Evolutionary conservation across 2,329 filamentous ascomycete genomes (phyloP).

Genomic region (Scedosporium aurantiacum): DNA sequence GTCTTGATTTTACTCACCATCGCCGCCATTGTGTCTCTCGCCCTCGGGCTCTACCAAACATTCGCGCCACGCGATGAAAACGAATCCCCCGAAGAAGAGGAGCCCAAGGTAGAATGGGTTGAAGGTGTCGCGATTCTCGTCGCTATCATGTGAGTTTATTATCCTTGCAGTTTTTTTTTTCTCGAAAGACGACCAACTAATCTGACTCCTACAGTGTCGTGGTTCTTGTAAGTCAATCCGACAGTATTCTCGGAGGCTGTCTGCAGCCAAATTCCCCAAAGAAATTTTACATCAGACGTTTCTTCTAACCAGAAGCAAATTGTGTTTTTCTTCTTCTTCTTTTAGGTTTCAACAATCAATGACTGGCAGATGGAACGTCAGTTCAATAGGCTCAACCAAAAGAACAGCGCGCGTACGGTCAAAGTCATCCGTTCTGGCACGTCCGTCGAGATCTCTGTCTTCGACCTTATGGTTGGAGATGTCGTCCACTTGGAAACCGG

Average conservation of each 20-base stretch:
- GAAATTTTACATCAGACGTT: no score
- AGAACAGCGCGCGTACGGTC: slow-evolving; percentile 54
- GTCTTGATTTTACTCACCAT: slow-evolving; percentile 59
- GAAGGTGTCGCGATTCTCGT: slow-evolving; percentile 12
- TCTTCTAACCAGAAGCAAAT: no score
- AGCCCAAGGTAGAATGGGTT: slow-evolving; percentile 18
- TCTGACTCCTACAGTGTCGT: slow-evolving; percentile 8
- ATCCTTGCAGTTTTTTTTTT: background rate
- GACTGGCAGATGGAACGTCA: slow-evolving; percentile 60
- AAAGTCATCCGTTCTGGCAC: slow-evolving; percentile 58
- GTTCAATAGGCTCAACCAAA: slow-evolving; percentile 49
- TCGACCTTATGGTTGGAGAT: slow-evolving; percentile 59
- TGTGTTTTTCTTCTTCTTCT: background rate
- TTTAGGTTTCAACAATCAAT: slow-evolving; percentile 32
- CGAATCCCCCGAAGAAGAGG: slow-evolving; percentile 13
- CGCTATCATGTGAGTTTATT: slow-evolving; percentile 14
- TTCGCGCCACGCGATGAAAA: slow-evolving; percentile 24
- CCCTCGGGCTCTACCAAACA: slow-evolving; percentile 58
- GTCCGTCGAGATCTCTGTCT: slow-evolving; percentile 50
- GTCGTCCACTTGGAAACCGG: slow-evolving; percentile 58
- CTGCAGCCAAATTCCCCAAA: background rate
- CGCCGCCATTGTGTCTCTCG: slow-evolving; percentile 57
- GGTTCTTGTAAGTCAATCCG: slow-evolving; percentile 9
- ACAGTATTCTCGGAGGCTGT: background rate
- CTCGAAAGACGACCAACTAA: background rate